Evolutionary conservation across 2,329 filamentous ascomycete genomes (phyloP), one percentile per base, ranked within the genome.

Genomic region (Arachnomyces sp.): DNA sequence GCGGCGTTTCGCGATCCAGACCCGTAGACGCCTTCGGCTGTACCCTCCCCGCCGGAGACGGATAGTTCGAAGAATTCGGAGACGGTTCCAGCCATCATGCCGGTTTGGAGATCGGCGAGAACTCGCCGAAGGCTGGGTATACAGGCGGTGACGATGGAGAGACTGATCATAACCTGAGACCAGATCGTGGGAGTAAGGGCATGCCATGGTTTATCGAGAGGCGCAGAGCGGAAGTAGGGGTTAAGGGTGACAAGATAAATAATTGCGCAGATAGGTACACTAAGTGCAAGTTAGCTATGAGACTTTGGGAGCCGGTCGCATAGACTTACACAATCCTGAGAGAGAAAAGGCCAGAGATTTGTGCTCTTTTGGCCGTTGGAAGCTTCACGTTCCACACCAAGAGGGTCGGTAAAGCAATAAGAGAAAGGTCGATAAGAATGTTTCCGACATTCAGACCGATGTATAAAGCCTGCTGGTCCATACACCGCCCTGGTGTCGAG

Each of bases 71-170:
- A 46, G 37, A 39, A 47, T 35, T 53, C 49, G 8, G 46, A 42
- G 12, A 54, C 42, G 28, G 43, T 48, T 9, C 50, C 48, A 6
- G 44, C 44, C 41, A 51, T 54, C 17, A 55, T 42, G 3, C 53
- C 53, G 3, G 52, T 49, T 16, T 44, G 46, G 34, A 51, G 46
- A 35, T 51, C 49, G 31, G 50, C 46, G 11, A 56, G 44, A 33
- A 54, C 48, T 7, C 46, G 51, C 33, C 44, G 45, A 12, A 50
- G 35, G 15, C 44, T 43, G 6, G 53, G 53, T 18, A 56, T 50
- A 35, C 52, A 55, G 9, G 53, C 44, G 2, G 53, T 50, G 28
- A 56, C 44, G 43, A 56, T 49, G 13, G 50, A 50, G n/a, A 47
- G 31, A 36, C 45, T 45, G 15, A 55, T 30, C 12, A 46, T 42